These are phyloP conservation scores for Penicillium parvum DNA, from an alignment of 495 filamentous ascomycete genomes.

Conservation along the genomic window DNA sequence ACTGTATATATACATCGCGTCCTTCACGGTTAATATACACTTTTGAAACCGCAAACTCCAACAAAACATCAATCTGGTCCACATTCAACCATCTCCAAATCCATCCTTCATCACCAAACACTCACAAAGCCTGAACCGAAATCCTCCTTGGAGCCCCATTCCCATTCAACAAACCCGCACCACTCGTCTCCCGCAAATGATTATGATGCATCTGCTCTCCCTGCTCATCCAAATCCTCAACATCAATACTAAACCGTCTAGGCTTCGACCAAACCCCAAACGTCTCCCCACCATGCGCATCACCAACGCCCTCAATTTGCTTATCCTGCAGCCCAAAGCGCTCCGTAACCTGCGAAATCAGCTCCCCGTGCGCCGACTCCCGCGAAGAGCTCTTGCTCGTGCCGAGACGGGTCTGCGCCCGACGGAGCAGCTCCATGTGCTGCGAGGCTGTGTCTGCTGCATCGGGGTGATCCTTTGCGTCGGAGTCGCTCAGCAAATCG, in stretches of 20 bases:
- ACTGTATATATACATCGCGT: too few relatives aligned
- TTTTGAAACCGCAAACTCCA: constrained; percentile 3
- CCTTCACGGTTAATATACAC: too few relatives aligned
- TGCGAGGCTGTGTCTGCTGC: constrained; percentile 36
- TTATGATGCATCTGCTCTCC: constrained; percentile 30
- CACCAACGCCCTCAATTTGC: constrained; percentile 21
- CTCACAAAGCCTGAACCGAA: constrained; percentile 25
- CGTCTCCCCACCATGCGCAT: constrained; percentile 23
- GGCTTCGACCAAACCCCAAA: constrained; percentile 39
- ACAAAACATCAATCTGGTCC: background rate
- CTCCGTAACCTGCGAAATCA: constrained; percentile 28
- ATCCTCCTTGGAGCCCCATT: constrained; percentile 25
- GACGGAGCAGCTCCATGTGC: constrained; percentile 51
- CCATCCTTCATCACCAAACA: background rate
- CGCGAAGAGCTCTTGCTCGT: constrained; percentile 15
- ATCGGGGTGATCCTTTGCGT: constrained; percentile 29
- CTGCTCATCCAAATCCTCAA: constrained; percentile 31
- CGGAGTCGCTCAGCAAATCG: constrained; percentile 42
- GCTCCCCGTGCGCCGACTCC: constrained; percentile 22
- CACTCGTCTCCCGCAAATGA: constrained; percentile 36
- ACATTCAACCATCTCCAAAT: background rate
- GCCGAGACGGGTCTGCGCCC: constrained; percentile 32
- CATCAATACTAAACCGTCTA: constrained; percentile 38
- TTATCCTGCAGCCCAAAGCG: constrained; percentile 30
- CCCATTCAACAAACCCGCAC: constrained; percentile 28